These are phyloP conservation scores for Plantago rigida DNA, from an alignment of 305 asterid species.

Conservation along the genomic window DNA sequence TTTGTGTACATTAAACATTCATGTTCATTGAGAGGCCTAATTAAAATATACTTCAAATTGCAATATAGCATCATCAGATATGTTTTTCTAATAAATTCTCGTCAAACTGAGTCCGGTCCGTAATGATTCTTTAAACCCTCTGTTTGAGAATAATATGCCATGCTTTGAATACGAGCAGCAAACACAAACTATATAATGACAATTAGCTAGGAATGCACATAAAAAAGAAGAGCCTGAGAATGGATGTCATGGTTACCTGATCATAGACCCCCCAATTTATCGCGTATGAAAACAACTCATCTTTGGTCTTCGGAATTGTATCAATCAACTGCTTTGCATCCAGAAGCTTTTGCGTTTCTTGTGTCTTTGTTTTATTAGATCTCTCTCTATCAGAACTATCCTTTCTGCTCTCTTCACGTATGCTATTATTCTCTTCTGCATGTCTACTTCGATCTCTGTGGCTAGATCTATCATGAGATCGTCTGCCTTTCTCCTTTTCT, in stretches of 20 bases:
- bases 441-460: constrained; percentile 69
- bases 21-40: too few relatives aligned
- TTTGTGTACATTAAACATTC: too few relatives aligned
- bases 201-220: background rate
- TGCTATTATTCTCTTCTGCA: constrained; percentile 39
- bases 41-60: too few relatives aligned
- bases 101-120: too few relatives aligned
- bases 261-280: constrained; percentile 80
- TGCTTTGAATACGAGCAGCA: too few relatives aligned
- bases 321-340: constrained; percentile 97
- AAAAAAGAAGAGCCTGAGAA: constrained; percentile 13
- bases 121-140: too few relatives aligned
- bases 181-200: background rate
- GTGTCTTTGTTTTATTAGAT: constrained; percentile 45
- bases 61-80: too few relatives aligned
- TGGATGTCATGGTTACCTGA: constrained; percentile 45
- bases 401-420: constrained; percentile 54
- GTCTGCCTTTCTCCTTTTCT: constrained; percentile 65
- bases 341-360: constrained; percentile 76
- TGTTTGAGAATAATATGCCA: too few relatives aligned
- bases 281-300: constrained; percentile 79
- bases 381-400: constrained; percentile 53
- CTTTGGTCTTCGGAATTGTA: constrained; percentile 92
- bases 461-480: constrained; percentile 63
- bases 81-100: too few relatives aligned